Base-by-base conservation (phyloP, 2,329 filamentous ascomycete genomes). In the Purpureocillium lavendulum region DNA sequence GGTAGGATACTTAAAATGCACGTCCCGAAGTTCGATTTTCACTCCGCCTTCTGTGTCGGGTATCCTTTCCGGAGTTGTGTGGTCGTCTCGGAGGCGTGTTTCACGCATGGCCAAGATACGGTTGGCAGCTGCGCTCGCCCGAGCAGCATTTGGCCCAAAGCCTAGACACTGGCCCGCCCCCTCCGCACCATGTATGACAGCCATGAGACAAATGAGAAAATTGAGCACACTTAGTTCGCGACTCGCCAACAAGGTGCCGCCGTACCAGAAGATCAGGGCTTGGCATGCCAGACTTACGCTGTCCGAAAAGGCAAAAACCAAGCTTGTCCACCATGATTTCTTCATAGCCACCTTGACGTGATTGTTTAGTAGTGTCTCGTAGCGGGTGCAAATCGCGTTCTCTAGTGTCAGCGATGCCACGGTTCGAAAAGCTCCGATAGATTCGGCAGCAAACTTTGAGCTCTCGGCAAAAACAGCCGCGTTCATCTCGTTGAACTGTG, bases 381-480 rank as follows among this genome's bases (percentile, higher is more conserved):
- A 89, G 28, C 80, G 71, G 3, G 67, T 52, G 33, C 72, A 67
- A 42, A 87, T 84, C 12, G 69, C 65, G 41, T 79, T 69, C 53
- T 88, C 84, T 52, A 88, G 73, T 1, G 80, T 84, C 14, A 88
- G 66, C 1, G 81, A 73, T 0, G 80, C 65, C 5, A 88, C 84
- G 0, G 84, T 88, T 9, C 84, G 71, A 56, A 86, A 85, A 0
- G 83, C 83, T 2, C 78, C 73, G 32, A 88, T 84, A 4, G 82
- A 75, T 55, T 89, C 84, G 1, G 82, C 75, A 0, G 82, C 84
- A 49, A 87, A 87, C 49, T 84, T 77, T 15, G 83, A 84, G 50
- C 80, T 86, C 47, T 82, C 76, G 13, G 74, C 70, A 48, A 86
- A 87, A 0, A 86, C 79, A 10, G 69, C 70, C 1, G 74, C 71